These are phyloP conservation scores for Danielia oregonensis DNA, from an alignment of 805 yeast species.

Conservation along the genomic window DNA sequence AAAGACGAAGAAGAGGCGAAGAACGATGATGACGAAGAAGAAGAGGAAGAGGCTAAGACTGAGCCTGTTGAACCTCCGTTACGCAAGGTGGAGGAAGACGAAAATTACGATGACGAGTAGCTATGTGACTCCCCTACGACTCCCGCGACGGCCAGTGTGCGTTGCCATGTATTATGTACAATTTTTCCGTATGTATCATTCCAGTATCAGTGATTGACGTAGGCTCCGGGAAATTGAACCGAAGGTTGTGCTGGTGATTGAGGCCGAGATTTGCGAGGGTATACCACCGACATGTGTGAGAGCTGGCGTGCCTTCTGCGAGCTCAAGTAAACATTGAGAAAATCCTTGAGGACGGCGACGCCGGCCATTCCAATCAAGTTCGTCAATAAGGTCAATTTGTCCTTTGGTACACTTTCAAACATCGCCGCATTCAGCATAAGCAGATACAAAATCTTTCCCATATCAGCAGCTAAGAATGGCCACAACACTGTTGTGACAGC, in stretches of 20 bases:
- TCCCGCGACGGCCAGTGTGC: no score
- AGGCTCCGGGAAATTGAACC: conserved; percentile 11
- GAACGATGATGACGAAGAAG: conserved; percentile 26
- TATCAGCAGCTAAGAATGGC: conserved; percentile 36
- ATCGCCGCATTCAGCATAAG: conserved; percentile 10
- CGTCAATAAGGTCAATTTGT: conserved; percentile 23
- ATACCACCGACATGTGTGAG: conserved; percentile 22
- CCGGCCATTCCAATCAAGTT: conserved; percentile 30
- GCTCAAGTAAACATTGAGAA: conserved; percentile 26
- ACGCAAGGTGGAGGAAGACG: conserved; percentile 45
- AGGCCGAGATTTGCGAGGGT: neutral
- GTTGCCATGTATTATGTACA: no score
- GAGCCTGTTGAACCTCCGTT: conserved; percentile 42
- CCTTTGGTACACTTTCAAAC: conserved; percentile 8
- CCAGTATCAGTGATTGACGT: neutral
- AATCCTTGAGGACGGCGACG: conserved; percentile 35
- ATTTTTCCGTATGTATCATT: conserved; percentile 1
- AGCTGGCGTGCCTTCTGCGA: conserved; percentile 28
- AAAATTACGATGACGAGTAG: conserved; percentile 42
- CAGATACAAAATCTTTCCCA: conserved; percentile 23
- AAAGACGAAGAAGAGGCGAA: conserved; percentile 13
- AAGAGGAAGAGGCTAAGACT: conserved; percentile 20
- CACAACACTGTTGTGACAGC: conserved; percentile 33
- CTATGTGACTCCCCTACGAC: no score
- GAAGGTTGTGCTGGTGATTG: neutral